Evolutionary conservation across 306 rosid genomes (phyloP), one percentile per base, ranked within the genome.

Genomic region (Oemleria cerasiformis): DNA sequence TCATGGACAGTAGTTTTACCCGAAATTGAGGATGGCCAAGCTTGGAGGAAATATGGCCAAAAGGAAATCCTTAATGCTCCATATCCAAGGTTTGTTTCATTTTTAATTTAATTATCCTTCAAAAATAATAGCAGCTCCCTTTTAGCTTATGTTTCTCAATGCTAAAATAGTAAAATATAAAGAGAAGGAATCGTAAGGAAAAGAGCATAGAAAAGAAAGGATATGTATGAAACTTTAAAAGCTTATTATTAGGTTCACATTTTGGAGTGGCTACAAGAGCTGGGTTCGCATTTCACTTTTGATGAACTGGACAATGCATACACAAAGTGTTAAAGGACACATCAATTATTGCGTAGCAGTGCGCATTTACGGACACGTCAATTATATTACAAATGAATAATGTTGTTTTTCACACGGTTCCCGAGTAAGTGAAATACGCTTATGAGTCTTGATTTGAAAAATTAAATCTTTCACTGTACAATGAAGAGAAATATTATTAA

Each of bases 31-130:
- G 98, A 92, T 30, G 59, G 69, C 5, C 78, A 81, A 67, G 86
- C 84, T 1, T 92, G 98, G 98, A 90, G 98, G 30, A 92, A 92
- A 82, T 92, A 92, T 62, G 98, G 98, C 54, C 98, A 88, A 74
- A 92, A 92, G 83, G 82, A 78, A 10, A 92, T 92, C 81, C 88
- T 82, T 5, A 84, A 88, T 76, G 78, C 90, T 62, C 67, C 81
- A 73, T 84, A 85, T 71, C 97, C 98, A 61, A 92, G 97, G 98
- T 44, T 7, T 12, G 50, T 13, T 54, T 20, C 14, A 0, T 14
- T 49, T 0, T 23, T n/a, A 11, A 30, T 1, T 25, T 67, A 48
- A 45, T 48, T 21, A 30, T 12, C 30, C 68, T 12, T 7, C 5
- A 15, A 6, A 49, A 49, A 13, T 0, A 49, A 49, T 15, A 49